Evolutionary conservation across 495 filamentous ascomycete genomes (phyloP).

Genomic region (Podospora conica): DNA sequence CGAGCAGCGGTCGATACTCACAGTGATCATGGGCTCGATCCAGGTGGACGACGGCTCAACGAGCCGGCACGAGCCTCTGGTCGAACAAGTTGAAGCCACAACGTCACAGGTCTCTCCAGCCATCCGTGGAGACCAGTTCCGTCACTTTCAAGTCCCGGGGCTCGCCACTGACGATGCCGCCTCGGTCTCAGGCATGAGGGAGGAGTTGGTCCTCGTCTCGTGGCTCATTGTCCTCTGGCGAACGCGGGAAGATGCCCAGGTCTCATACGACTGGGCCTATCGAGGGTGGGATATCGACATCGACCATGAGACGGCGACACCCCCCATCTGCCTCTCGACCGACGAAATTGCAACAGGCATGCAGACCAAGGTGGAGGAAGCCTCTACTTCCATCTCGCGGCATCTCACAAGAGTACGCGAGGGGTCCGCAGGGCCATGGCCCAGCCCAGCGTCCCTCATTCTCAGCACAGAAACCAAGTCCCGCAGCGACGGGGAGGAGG

Average conservation of each 20-base stretch:
- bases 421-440: background rate
- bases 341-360: conserved; percentile 1
- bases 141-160: background rate
- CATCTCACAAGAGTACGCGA: background rate
- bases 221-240: conserved; percentile 40
- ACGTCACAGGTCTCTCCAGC: background rate
- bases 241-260: conserved; percentile 32
- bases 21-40: background rate
- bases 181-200: conserved; percentile 20
- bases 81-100: background rate
- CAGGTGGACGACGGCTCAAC: background rate
- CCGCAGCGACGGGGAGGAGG: background rate
- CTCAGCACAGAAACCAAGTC: conserved; percentile 12
- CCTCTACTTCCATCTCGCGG: background rate
- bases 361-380: conserved; percentile 1
- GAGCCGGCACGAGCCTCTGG: background rate
- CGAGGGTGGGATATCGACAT: background rate
- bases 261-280: conserved; percentile 37
- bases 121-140: background rate
- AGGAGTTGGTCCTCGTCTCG: conserved; percentile 38
- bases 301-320: background rate
- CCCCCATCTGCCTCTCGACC: background rate
- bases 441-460: background rate
- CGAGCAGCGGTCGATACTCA: background rate
- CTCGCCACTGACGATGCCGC: background rate